Conservation (phyloP, 2,329 filamentous ascomycete genomes). For the Aspergillus amoenus region DNA sequence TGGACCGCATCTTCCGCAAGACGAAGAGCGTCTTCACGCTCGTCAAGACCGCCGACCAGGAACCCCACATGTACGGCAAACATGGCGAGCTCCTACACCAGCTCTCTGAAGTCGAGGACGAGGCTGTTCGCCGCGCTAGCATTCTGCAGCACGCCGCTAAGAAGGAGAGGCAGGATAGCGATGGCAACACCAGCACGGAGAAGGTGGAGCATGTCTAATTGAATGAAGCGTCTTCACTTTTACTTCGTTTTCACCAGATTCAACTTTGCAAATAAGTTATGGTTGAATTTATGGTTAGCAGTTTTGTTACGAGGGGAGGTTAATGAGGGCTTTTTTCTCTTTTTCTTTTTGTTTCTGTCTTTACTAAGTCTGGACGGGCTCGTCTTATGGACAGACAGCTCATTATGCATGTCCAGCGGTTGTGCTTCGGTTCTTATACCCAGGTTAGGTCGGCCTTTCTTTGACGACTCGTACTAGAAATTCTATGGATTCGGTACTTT, state of each 20-base stretch:
- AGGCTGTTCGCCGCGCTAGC: slow-evolving; percentile 36
- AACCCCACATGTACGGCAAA: slow-evolving; percentile 59
- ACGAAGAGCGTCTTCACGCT: slow-evolving; percentile 50
- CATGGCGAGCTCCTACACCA: slow-evolving; percentile 57
- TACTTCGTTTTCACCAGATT: not conserved
- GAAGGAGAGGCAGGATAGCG: slow-evolving; percentile 15
- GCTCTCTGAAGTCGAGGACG: slow-evolving; percentile 48
- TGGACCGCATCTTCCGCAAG: slow-evolving; percentile 66
- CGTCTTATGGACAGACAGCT: not conserved
- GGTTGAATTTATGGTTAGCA: not conserved
- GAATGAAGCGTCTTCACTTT: not conserved
- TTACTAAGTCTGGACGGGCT: not conserved
- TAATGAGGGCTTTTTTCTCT: too few species aligned
- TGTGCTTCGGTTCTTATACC: not conserved
- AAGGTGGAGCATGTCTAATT: slow-evolving; percentile 6
- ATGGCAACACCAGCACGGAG: slow-evolving; percentile 18
- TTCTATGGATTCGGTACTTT: not conserved
- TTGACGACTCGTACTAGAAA: not conserved
- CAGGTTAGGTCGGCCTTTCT: not conserved
- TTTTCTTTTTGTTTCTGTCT: not conserved
- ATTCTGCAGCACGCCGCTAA: slow-evolving; percentile 21
- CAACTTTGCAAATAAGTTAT: not conserved
- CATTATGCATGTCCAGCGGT: not conserved
- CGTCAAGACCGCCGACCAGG: slow-evolving; percentile 50
- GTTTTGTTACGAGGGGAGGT: not conserved